Percentiles rank a stretch among this genome's conserved stretches.
These are phyloP conservation scores for Echinochloa phyllopogon DNA, from an alignment of 176 grass and related monocot genomes.

Conservation along the genomic window DNA sequence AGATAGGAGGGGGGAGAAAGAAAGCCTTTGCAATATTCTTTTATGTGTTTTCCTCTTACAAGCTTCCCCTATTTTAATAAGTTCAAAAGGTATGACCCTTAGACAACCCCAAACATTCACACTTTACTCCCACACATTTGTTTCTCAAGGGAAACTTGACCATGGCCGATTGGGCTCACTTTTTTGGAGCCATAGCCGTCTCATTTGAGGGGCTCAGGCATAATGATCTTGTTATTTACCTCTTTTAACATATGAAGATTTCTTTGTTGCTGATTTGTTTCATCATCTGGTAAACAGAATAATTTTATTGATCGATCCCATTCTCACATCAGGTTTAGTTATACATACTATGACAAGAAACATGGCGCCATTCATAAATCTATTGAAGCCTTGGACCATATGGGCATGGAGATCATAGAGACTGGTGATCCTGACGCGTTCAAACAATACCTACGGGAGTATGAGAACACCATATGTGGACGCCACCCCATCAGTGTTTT, in stretches of 20 bases:
- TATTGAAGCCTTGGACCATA: constrained; percentile 83
- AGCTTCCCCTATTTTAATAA: background rate
- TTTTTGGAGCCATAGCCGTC: background rate
- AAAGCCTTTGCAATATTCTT: background rate
- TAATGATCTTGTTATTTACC: background rate
- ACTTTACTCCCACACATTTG: background rate
- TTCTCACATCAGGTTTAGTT: constrained; percentile 73
- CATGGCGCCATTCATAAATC: constrained; percentile 87
- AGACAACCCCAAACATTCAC: background rate
- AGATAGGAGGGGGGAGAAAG: background rate
- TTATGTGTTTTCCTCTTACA: background rate
- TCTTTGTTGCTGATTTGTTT: constrained; percentile 8
- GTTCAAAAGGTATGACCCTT: background rate
- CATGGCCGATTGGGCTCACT: background rate
- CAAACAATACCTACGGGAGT: constrained; percentile 72
- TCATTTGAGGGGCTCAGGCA: background rate
- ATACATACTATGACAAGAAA: constrained; percentile 87
- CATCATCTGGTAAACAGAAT: background rate
- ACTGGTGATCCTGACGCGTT: constrained; percentile 73
- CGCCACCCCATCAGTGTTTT: constrained; percentile 95
- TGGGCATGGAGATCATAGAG: constrained; percentile 98
- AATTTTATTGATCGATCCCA: constrained; percentile 26
- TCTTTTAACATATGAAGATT: background rate
- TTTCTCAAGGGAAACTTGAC: background rate
- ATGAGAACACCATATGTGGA: constrained; percentile 90